These are phyloP conservation scores for Hymenoscyphus linearis DNA, from an alignment of 2,329 filamentous ascomycete genomes.

Conservation along the genomic window DNA sequence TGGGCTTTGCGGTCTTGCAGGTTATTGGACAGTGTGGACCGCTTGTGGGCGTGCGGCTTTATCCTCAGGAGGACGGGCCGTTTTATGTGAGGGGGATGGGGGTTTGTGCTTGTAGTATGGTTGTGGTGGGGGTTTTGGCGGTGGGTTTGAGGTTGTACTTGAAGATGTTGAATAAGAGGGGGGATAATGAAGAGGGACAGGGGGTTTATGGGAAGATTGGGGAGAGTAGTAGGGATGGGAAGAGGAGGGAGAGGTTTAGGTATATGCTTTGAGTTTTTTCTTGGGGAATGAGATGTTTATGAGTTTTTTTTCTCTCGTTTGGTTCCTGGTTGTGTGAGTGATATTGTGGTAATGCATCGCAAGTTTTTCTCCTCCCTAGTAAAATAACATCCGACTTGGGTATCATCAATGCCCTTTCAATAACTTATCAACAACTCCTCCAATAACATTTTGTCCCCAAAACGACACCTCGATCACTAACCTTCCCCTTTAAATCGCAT, in stretches of 20 bases:
- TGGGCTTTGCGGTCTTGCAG: slow-evolving; percentile 76
- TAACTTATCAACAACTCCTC: too few species aligned
- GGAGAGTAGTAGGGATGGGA: slow-evolving; percentile 16
- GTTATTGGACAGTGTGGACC: slow-evolving; percentile 50
- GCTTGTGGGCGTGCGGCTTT: slow-evolving; percentile 48
- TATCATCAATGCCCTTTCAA: too few species aligned
- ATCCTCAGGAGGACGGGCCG: slow-evolving; percentile 44
- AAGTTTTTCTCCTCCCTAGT: neutral
- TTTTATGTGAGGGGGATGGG: slow-evolving; percentile 45
- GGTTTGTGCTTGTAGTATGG: slow-evolving; percentile 46
- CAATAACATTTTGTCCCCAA: too few species aligned
- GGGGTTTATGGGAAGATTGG: slow-evolving; percentile 17
- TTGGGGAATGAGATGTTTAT: neutral
- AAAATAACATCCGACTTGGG: too few species aligned
- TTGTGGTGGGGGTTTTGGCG: slow-evolving; percentile 39
- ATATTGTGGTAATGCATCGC: neutral
- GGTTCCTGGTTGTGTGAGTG: neutral
- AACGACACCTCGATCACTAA: too few species aligned
- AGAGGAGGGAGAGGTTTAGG: neutral
- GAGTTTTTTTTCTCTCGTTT: neutral
- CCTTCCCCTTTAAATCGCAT: too few species aligned
- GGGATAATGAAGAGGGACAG: too few species aligned
- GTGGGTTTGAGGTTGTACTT: slow-evolving; percentile 36
- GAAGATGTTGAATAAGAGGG: slow-evolving; percentile 21
- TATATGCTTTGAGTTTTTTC: slow-evolving; percentile 1